phyloP scores from a whole-genome alignment of 2,329 filamentous ascomycete species.

The Pyricularia sp. region DNA sequence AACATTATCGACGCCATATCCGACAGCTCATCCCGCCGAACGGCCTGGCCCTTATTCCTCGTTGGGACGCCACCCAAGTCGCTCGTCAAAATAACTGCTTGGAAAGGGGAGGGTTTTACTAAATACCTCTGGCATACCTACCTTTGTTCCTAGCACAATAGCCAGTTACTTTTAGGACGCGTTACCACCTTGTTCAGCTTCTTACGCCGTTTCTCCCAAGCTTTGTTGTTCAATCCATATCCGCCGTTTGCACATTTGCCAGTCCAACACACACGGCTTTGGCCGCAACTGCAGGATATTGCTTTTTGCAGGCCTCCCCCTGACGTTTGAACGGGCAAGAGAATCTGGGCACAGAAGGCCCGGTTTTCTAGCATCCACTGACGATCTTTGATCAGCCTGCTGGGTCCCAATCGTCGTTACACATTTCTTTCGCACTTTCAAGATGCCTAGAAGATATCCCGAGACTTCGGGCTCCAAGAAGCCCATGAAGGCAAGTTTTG shows the following conservation, averaged over 20 bases:
- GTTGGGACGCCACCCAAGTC: not conserved
- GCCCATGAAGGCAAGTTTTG: not conserved
- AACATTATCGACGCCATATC: not conserved
- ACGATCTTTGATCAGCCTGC: not conserved
- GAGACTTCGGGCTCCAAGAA: not conserved
- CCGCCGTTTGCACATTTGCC: not conserved
- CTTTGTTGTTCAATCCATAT: not conserved
- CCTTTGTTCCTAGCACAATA: not conserved
- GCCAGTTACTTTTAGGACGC: not conserved
- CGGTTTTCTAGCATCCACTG: not conserved
- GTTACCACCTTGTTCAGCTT: not conserved
- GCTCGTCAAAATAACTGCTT: not conserved
- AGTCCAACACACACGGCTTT: not conserved
- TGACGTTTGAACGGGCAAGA: not conserved
- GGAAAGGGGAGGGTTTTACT: not conserved
- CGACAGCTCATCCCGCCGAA: not conserved
- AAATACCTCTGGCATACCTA: not conserved
- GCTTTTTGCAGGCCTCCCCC: not conserved
- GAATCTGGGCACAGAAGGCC: not conserved
- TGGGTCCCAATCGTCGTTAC: not conserved
- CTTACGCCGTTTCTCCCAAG: not conserved
- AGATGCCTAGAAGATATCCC: not conserved
- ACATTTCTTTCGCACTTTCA: not conserved
- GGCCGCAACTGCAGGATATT: not conserved
- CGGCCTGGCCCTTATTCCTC: not conserved